Base-by-base conservation (phyloP, 371 early-diverging fungal genomes). In the Capniomyces stellatus region DNA sequence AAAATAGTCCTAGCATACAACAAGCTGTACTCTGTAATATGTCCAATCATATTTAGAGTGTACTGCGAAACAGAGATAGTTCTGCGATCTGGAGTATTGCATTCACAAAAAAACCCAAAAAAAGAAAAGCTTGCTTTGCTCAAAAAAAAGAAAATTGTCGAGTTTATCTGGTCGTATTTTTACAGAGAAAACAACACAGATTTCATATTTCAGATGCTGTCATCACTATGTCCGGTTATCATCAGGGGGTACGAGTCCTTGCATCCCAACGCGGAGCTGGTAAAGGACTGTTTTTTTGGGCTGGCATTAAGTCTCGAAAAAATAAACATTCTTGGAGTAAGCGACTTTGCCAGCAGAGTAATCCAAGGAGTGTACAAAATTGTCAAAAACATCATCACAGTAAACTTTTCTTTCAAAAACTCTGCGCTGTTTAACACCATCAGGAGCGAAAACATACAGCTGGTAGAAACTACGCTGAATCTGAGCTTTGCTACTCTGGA, bases 1-100 rank as follows among this genome's bases (percentile, higher is more conserved):
- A 27, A 10, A n/a, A 19, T 51, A 15, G 18, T 35, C 2, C 8
- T 51, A 23, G 10, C 31, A 23, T 31, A 31, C 13, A 51, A 30
- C 21, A 51, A 13, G 18, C 21, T 35, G 23, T 51, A 51, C 35
- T n/a, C 35, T 2, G 12, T 13, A 24, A 28, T 51, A 29, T 51
- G 51, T 24, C 51, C 51, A 31, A 21, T 51, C 19, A 12, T 51
- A 8, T 51, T 51, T 35, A 51, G 51, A 51, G 51, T 51, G 19
- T 51, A 30, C 21, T 51, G 51, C 21, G 51, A 51, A 31, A 23
- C 31, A 23, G 31, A 51, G 23, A 51, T 51, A 2, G 18, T 51
- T 27, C 12, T 51, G 2, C 18, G 25, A 19, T 19, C 3, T 19
- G 10, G 10, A 18, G 6, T 3, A 4, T 48, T 22, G 4, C 18